Evolutionary conservation across 257 asterid genomes (phyloP), one percentile per base, ranked within the genome.

Genomic region (Apocynum venetum): DNA sequence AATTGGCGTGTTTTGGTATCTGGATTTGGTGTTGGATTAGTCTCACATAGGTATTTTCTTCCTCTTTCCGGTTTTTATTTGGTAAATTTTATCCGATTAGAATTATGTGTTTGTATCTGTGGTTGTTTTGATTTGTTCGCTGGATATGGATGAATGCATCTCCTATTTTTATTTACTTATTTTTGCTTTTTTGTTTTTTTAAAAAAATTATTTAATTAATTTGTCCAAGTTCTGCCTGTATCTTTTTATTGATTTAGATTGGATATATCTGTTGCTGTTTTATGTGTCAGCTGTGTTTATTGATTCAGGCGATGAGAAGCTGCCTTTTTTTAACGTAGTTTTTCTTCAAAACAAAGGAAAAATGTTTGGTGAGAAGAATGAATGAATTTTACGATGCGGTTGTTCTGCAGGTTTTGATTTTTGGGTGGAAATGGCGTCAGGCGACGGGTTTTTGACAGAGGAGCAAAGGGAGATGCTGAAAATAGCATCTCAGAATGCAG

Each of bases 371-470:
- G 72, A 19, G 15, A 44, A 15, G 25, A 15, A 40, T 19, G 73
- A 46, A 68, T 44, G 20, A 36, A 49, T 47, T 52, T 38, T 80
- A 40, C 15, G 15, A 4, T 74, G 36, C 72, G 52, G 47, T 72
- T 66, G 25, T 56, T 71, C 57, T 72, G 87, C 82, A 84, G 89
- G 86, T 83, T 85, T 81, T 83, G 36, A 66, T 56, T 73, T 70
- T 86, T 82, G 77, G 84, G 81, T 83, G 75, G 77, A 78, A 85
- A 93, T 93, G 98, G 91, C 94, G 72, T 85, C 93, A 84, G 65
- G 82, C 25, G 95, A 89, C 93, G 96, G 98, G 5, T 93, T 93
- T 82, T 83, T 93, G 91, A 92, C 96, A 55, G 92, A 93, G 88
- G 90, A 80, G 75, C 98, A 93, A 88, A 88, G 97, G 91, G 91